Conservation (phyloP, 2,329 filamentous ascomycete species). For the Anthostomella pinea region DNA sequence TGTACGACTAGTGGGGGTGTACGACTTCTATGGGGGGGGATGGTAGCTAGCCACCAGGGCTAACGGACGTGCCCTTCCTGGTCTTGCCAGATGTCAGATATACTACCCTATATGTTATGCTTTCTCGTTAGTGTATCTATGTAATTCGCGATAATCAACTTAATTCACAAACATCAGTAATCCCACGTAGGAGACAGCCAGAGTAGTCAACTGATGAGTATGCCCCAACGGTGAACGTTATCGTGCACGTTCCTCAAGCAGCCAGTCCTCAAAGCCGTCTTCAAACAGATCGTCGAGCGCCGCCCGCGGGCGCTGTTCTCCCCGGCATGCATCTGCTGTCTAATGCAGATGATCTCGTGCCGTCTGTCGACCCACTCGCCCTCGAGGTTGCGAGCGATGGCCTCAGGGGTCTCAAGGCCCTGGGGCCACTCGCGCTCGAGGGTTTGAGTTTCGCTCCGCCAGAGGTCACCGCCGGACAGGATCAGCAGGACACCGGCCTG, state of each 20-base stretch:
- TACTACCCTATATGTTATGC: too few relatives aligned
- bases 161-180: too few relatives aligned
- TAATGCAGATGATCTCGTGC: constrained; percentile 73
- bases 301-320: constrained; percentile 42
- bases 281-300: constrained; percentile 38
- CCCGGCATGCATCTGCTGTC: constrained; percentile 56
- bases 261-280: constrained; percentile 33
- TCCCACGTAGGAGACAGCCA: too few relatives aligned
- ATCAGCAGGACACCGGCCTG: constrained; percentile 65
- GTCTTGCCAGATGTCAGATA: too few relatives aligned
- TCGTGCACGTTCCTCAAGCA: constrained; percentile 30
- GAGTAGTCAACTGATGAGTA: too few relatives aligned
- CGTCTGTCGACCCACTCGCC: constrained; percentile 67
- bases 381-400: constrained; percentile 47
- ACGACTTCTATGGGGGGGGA: too few relatives aligned
- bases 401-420: constrained; percentile 45
- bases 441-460: constrained; percentile 61
- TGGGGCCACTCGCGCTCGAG: constrained; percentile 50
- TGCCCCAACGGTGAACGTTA: too few relatives aligned
- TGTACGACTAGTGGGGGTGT: too few relatives aligned
- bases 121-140: too few relatives aligned
- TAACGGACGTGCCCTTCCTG: too few relatives aligned
- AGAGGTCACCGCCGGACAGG: constrained; percentile 50
- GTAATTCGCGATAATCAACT: too few relatives aligned
- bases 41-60: too few relatives aligned